A percentile compares a stretch with the other conserved stretches of the same genome.
These are phyloP conservation scores for Suhomyces panamericanus DNA, from an alignment of 1,139 yeast genomes.

Conservation along the genomic window DNA sequence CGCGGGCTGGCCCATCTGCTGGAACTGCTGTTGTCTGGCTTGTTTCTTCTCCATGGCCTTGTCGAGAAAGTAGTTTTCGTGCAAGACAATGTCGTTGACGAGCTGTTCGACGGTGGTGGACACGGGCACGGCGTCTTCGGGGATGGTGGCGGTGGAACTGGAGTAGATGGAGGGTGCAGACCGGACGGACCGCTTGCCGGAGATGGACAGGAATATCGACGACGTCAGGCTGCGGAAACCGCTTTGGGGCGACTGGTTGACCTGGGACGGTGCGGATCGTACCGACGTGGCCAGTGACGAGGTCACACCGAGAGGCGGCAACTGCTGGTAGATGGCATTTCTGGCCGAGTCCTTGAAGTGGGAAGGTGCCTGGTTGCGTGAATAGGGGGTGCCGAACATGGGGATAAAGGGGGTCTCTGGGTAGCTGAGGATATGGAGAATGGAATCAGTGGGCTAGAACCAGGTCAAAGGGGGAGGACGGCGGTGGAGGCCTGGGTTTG, in stretches of 20 bases:
- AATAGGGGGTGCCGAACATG: conserved; percentile 46
- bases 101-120: conserved; percentile 47
- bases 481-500: background rate
- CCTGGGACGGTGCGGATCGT: conserved; percentile 17
- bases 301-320: conserved; percentile 34
- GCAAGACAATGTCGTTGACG: conserved; percentile 45
- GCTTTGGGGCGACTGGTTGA: conserved; percentile 7
- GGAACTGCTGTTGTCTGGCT: conserved; percentile 11
- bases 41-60: conserved; percentile 13
- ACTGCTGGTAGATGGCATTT: conserved; percentile 48
- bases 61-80: conserved; percentile 36
- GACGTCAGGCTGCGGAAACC: conserved; percentile 33
- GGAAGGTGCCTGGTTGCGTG: conserved; percentile 41
- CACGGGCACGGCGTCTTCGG: conserved; percentile 48
- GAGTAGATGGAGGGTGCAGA: conserved; percentile 48
- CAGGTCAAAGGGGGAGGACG: no score
- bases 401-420: background rate
- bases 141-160: conserved; percentile 47
- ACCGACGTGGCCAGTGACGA: conserved; percentile 24
- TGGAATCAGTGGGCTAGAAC: background rate
- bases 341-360: conserved; percentile 49
- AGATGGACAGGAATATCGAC: conserved; percentile 32
- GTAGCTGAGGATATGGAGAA: background rate
- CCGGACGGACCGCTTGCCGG: conserved; percentile 40
- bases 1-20: conserved; percentile 8